These are phyloP conservation scores for Pholiota microspora DNA, from an alignment of 768 basidiomycete genomes.

Conservation along the genomic window DNA sequence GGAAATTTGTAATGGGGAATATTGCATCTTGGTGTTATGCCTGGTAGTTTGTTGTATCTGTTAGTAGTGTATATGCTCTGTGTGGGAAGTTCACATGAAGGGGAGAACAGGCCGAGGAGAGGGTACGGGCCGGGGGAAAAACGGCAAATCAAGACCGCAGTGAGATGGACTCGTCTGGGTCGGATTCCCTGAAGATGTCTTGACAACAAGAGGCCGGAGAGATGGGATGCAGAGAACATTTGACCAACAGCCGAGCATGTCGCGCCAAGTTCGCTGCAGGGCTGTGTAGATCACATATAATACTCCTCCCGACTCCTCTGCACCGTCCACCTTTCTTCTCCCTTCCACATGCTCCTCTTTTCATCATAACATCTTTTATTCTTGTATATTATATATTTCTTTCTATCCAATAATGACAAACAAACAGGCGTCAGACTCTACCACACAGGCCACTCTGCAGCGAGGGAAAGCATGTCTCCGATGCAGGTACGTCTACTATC, in stretches of 20 bases:
- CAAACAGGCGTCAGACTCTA: conserved; percentile 34
- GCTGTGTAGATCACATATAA: conserved; percentile 22
- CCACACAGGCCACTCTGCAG: conserved; percentile 48
- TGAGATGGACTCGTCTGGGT: conserved; percentile 7
- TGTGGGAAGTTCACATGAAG: conserved; percentile 16
- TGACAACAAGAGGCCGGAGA: conserved; percentile 14
- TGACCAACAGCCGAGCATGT: conserved; percentile 17
- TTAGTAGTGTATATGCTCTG: too few species aligned
- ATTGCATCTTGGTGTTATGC: neutral
- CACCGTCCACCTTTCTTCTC: conserved; percentile 4
- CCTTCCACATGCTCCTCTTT: conserved; percentile 17
- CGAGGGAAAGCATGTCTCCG: conserved; percentile 71
- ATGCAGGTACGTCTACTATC: conserved; percentile 51
- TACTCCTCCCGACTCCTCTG: conserved; percentile 7
- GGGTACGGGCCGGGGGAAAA: conserved; percentile 11
- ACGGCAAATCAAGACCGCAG: conserved; percentile 18
- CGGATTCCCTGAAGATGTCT: neutral
- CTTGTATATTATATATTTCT: conserved; percentile 32
- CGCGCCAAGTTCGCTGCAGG: conserved; percentile 12
- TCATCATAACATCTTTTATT: conserved; percentile 28
- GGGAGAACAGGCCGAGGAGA: conserved; percentile 14
- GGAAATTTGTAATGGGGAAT: neutral
- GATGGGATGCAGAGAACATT: conserved; percentile 2
- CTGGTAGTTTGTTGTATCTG: too few species aligned
- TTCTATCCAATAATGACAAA: conserved; percentile 45